Conservation (phyloP, 805 yeast species). For the Cyberlindnera euphorbiiphila region DNA sequence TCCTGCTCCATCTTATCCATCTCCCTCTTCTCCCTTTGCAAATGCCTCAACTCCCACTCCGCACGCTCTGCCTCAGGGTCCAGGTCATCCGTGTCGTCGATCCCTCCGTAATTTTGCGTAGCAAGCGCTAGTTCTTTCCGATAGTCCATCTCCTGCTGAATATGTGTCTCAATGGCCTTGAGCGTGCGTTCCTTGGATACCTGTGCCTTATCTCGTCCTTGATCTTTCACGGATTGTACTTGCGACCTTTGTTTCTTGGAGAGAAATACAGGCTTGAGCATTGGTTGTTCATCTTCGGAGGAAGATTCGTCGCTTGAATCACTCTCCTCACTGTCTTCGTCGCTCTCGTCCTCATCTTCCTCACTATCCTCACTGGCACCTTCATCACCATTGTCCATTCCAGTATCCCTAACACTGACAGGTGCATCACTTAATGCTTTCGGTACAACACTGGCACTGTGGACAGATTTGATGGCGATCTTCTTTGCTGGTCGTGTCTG, state of each 20-base stretch:
- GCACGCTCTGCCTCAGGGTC: constrained; percentile 53
- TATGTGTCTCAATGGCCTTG: constrained; percentile 25
- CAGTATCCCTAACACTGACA: constrained; percentile 21
- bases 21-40: constrained; percentile 36
- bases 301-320: constrained; percentile 6
- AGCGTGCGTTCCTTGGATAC: constrained; percentile 28
- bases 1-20: constrained; percentile 20
- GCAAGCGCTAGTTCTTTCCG: constrained; percentile 19
- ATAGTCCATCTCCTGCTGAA: constrained; percentile 24
- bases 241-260: constrained; percentile 14
- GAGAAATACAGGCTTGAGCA: constrained; percentile 27
- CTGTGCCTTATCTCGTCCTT: constrained; percentile 16
- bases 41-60: constrained; percentile 54
- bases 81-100: constrained; percentile 59
- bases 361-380: constrained; percentile 25
- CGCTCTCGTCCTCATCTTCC: constrained; percentile 16
- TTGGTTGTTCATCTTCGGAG: constrained; percentile 15
- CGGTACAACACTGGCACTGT: not conserved
- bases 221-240: constrained; percentile 5
- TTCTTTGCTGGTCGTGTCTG: constrained; percentile 6
- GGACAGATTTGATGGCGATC: not conserved
- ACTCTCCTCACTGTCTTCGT: constrained; percentile 11
- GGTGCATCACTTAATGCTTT: not conserved
- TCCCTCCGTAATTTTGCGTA: constrained; percentile 27
- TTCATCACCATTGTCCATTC: constrained; percentile 31